These are phyloP conservation scores for Pseudocercospora fuligena DNA, from an alignment of 2,329 filamentous ascomycete species.

Conservation along the genomic window DNA sequence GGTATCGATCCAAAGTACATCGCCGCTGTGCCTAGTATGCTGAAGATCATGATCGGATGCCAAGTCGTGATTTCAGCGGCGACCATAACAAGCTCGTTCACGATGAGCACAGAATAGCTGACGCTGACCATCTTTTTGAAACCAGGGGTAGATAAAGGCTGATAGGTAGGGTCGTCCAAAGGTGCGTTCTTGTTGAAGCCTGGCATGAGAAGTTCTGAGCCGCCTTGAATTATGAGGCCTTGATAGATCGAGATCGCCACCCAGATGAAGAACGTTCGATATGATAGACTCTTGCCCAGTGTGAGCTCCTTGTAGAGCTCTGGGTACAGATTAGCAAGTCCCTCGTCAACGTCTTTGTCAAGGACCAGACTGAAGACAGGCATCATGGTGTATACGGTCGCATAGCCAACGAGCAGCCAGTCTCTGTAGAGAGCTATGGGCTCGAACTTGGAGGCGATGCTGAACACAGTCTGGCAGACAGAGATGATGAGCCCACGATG, in stretches of 20 bases:
- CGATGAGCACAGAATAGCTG: conserved; percentile 85
- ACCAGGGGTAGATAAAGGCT: conserved; percentile 26
- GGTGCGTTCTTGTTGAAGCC: conserved; percentile 55
- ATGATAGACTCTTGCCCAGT: conserved; percentile 80
- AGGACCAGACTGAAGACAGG: conserved; percentile 93
- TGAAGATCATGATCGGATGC: conserved; percentile 90
- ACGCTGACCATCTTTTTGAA: conserved; percentile 77
- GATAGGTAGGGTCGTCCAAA: conserved; percentile 22
- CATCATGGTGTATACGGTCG: conserved; percentile 90
- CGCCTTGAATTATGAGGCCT: conserved; percentile 91
- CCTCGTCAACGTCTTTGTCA: conserved; percentile 93
- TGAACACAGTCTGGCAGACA: conserved; percentile 97
- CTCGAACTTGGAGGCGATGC: conserved; percentile 88
- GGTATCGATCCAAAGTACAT: conserved; percentile 84
- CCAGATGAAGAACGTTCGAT: conserved; percentile 96
- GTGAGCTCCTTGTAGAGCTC: conserved; percentile 99
- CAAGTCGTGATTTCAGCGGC: conserved; percentile 95
- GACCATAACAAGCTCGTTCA: conserved; percentile 97
- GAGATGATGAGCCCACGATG: conserved; percentile 94
- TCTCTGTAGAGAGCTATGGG: conserved; percentile 94
- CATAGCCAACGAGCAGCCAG: conserved; percentile 96
- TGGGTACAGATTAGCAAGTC: conserved; percentile 90
- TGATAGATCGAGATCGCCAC: conserved; percentile 94
- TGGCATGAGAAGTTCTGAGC: conserved; percentile 84
- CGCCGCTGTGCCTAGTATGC: conserved; percentile 78